A percentile compares a stretch with the other conserved stretches of the same genome.
Conservation (phyloP, 2,329 filamentous ascomycete species). For the Aspergillus amoenus region DNA sequence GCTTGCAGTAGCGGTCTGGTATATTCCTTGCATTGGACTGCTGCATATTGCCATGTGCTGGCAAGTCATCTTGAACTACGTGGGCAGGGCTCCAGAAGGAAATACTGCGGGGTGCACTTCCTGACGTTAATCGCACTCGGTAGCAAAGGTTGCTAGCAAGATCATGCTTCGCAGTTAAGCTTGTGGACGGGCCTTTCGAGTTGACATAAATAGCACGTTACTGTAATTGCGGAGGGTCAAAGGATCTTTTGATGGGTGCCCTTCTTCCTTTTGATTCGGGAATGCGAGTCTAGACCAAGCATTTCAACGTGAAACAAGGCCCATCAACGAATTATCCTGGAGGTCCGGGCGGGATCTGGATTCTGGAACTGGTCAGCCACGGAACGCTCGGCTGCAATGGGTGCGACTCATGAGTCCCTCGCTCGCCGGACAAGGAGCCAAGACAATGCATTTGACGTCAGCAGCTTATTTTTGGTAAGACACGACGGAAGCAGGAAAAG, state of each 20-base stretch:
- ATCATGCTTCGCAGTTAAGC: no score
- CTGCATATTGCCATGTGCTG: not conserved
- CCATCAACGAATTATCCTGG: not conserved
- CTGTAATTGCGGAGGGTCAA: no score
- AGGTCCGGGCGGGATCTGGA: not conserved
- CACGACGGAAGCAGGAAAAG: not conserved
- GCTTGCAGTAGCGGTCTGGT: not conserved
- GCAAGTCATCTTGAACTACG: not conserved
- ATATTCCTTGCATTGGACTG: not conserved
- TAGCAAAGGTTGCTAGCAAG: not conserved
- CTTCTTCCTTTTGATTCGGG: not conserved
- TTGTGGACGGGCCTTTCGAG: no score
- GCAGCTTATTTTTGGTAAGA: constrained; percentile 14
- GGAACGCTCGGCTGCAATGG: not conserved
- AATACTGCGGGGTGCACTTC: not conserved
- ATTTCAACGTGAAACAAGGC: not conserved
- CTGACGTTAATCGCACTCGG: not conserved
- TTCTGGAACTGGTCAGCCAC: not conserved
- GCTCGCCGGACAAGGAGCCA: not conserved
- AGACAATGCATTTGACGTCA: constrained; percentile 9
- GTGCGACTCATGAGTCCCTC: not conserved
- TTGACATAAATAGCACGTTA: no score
- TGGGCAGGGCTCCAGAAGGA: not conserved
- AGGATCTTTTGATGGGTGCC: no score
- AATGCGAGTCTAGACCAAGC: not conserved